These are phyloP conservation scores for Chlorella sp. DNA, from an alignment of 139 green algal species.

Conservation along the genomic window DNA sequence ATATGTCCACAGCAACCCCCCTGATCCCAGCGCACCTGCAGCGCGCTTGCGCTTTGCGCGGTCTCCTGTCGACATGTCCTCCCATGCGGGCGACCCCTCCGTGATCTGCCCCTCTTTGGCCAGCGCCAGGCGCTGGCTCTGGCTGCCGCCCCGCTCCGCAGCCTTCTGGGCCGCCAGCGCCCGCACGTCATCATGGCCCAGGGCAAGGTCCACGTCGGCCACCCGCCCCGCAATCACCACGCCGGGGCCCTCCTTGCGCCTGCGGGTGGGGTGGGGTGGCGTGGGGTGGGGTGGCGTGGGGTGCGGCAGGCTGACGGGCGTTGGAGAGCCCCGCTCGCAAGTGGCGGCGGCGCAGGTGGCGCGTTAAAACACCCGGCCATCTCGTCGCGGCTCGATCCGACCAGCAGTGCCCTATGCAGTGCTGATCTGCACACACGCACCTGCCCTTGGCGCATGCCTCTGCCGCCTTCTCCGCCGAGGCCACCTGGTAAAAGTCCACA, in stretches of 20 bases:
- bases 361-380: no score
- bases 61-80: conserved; percentile 80
- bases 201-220: conserved; percentile 78
- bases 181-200: conserved; percentile 71
- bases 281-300: not conserved
- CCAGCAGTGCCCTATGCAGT: no score
- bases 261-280: not conserved
- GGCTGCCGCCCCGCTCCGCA: conserved; percentile 37
- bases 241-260: conserved; percentile 55
- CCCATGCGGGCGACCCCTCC: conserved; percentile 74
- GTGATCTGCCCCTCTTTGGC: conserved; percentile 86
- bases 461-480: conserved; percentile 58
- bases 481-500: conserved; percentile 75
- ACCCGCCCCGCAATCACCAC: conserved; percentile 68
- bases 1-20: no score
- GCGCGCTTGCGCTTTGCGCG: conserved; percentile 49
- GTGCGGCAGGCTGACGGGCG: no score
- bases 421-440: conserved; percentile 10
- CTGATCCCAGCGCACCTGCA: not conserved
- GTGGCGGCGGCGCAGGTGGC: no score
- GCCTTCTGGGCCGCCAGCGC: conserved; percentile 48
- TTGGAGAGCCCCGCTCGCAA: not conserved
- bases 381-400: no score
- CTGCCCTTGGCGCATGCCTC: conserved; percentile 66
- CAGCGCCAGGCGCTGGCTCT: conserved; percentile 82